These are phyloP conservation scores for Tympanopsis confertula DNA, from an alignment of 2,329 filamentous ascomycete species.

Conservation along the genomic window DNA sequence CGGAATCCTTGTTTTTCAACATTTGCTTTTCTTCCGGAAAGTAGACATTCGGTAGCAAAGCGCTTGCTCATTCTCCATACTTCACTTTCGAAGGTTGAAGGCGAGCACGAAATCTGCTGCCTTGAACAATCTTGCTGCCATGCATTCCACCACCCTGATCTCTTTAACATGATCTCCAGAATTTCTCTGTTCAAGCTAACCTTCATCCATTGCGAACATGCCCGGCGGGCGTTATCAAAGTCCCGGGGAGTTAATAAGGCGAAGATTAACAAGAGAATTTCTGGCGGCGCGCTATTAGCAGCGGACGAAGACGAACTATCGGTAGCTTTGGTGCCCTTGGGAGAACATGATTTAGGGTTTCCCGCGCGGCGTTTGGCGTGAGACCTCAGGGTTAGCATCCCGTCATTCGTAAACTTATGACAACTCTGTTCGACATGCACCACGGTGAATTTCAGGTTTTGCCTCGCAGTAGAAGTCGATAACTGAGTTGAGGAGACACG, in stretches of 20 bases:
- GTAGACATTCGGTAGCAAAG: slow-evolving; percentile 26
- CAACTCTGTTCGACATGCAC: too few species aligned
- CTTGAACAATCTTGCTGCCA: slow-evolving; percentile 16
- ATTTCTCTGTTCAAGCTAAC: slow-evolving; percentile 38
- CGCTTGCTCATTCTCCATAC: slow-evolving; percentile 26
- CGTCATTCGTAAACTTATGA: too few species aligned
- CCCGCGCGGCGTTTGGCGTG: too few species aligned
- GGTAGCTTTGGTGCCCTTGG: too few species aligned
- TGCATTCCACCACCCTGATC: slow-evolving; percentile 40
- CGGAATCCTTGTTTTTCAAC: not conserved
- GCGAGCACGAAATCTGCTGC: slow-evolving; percentile 6
- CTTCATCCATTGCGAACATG: slow-evolving; percentile 47
- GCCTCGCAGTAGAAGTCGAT: too few species aligned
- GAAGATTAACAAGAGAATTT: slow-evolving; percentile 24
- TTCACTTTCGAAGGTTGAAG: slow-evolving; percentile 7
- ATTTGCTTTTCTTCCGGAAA: slow-evolving; percentile 13
- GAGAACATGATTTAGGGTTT: too few species aligned
- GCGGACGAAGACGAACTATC: not conserved
- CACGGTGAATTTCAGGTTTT: too few species aligned
- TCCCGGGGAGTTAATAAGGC: slow-evolving; percentile 18
- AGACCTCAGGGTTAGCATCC: too few species aligned
- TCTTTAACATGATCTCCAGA: slow-evolving; percentile 37
- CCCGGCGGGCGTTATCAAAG: slow-evolving; percentile 49
- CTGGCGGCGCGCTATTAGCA: slow-evolving; percentile 6
- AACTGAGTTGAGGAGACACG: too few species aligned